phyloP scores from a whole-genome alignment of 306 rosid species.

The Lotus japonicus region DNA sequence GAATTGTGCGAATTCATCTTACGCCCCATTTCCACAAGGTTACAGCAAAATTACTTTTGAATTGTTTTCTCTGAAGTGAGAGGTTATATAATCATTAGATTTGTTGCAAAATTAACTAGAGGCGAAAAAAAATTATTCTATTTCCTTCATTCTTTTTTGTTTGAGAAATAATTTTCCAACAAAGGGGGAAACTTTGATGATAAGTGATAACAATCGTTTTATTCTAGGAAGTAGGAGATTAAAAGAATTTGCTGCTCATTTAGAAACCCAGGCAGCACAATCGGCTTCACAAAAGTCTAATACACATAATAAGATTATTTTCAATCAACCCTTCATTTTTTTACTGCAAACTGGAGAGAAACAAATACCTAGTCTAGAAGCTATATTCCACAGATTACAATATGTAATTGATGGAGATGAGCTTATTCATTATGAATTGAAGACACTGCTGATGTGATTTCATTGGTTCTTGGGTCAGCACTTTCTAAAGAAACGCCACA shows the following conservation, averaged over 20 bases:
- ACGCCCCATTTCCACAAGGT: no score
- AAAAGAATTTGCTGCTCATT: constrained; percentile 10
- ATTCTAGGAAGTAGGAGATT: not conserved
- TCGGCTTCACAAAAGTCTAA: not conserved
- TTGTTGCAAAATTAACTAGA: no score
- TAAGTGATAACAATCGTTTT: not conserved
- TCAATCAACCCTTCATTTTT: not conserved
- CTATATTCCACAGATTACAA: constrained; percentile 6
- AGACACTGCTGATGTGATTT: constrained; percentile 71
- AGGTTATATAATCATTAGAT: no score
- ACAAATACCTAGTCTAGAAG: constrained; percentile 20
- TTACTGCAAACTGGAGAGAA: not conserved
- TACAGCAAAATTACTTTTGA: no score
- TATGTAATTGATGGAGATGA: not conserved
- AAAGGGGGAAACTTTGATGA: not conserved
- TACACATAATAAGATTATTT: not conserved
- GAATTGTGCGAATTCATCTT: not conserved
- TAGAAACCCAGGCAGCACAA: not conserved
- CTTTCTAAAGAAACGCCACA: constrained; percentile 73
- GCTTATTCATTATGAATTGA: constrained; percentile 47
- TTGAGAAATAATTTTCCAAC: not conserved
- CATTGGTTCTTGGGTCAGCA: constrained; percentile 67
- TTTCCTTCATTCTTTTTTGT: no score
- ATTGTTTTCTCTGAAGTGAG: no score
- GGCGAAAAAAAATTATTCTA: no score